Evolutionary conservation across 2,329 filamentous ascomycete species (phyloP).

Genomic region (Calycina marina): DNA sequence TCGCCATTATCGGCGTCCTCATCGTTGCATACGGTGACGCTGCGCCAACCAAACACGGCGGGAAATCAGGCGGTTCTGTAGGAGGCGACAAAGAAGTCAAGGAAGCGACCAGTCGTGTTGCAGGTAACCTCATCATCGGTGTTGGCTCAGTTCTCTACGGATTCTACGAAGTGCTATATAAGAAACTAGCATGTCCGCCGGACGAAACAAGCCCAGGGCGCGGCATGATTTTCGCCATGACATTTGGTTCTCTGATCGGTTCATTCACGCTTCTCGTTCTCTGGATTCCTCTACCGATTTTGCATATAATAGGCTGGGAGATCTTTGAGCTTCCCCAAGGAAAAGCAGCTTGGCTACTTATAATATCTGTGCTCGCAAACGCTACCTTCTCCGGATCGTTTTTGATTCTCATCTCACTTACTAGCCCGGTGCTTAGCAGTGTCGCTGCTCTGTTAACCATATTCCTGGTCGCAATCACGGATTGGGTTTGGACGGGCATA

Average conservation of each 20-base stretch:
- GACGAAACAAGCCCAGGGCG: constrained; percentile 72
- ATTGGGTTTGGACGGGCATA: constrained; percentile 73
- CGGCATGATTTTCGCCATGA: constrained; percentile 93
- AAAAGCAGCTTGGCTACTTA: constrained; percentile 63
- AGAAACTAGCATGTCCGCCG: constrained; percentile 81
- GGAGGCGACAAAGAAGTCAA: constrained; percentile 28
- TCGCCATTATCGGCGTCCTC: constrained; percentile 81
- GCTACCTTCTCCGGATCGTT: constrained; percentile 88
- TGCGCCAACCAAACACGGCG: constrained; percentile 35
- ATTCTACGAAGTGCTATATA: constrained; percentile 95
- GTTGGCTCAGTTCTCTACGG: constrained; percentile 85
- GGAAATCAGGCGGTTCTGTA: constrained; percentile 37
- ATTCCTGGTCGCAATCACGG: constrained; percentile 85
- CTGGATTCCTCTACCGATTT: constrained; percentile 79
- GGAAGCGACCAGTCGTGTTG: constrained; percentile 51
- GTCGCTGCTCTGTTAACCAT: constrained; percentile 92
- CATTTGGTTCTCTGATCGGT: constrained; percentile 79
- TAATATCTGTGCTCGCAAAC: constrained; percentile 72
- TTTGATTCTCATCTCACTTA: constrained; percentile 82
- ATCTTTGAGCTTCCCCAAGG: constrained; percentile 69
- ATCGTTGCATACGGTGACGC: constrained; percentile 89
- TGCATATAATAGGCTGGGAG: constrained; percentile 69
- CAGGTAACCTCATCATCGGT: constrained; percentile 88
- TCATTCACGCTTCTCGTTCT: constrained; percentile 72
- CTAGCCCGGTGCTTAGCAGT: constrained; percentile 79